Evolutionary conservation across 176 grass and related monocot genomes (phyloP).

Genomic region (Tillandsia leiboldiana): DNA sequence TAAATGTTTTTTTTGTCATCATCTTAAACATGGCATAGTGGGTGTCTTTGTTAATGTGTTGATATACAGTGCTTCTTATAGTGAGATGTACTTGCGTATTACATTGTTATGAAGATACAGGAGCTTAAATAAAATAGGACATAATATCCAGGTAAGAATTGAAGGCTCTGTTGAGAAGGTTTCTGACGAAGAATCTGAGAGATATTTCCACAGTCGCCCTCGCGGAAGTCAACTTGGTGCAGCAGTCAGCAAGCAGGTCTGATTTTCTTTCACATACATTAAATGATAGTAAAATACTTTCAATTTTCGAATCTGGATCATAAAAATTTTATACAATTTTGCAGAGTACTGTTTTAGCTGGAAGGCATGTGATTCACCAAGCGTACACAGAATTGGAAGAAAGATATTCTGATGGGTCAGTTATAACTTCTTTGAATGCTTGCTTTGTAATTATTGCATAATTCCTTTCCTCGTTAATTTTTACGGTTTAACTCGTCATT

Average conservation of each 20-base stretch:
- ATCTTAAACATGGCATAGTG: no score
- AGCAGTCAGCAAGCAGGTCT: slow-evolving; percentile 85
- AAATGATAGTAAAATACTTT: neutral
- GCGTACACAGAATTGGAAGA: slow-evolving; percentile 72
- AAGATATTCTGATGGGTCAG: slow-evolving; percentile 73
- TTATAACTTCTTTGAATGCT: neutral
- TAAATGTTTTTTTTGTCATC: no score
- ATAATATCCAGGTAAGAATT: slow-evolving; percentile 66
- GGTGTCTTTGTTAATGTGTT: no score
- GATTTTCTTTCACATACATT: neutral
- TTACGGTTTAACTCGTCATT: no score
- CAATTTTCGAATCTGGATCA: neutral
- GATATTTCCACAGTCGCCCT: slow-evolving; percentile 93
- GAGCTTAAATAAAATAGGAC: no score
- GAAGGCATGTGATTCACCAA: slow-evolving; percentile 60
- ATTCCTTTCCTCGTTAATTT: no score
- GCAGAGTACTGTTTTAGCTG: slow-evolving; percentile 63
- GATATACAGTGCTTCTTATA: no score
- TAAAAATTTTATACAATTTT: slow-evolving; percentile 6
- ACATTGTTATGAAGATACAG: no score
- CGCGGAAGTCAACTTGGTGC: slow-evolving; percentile 94
- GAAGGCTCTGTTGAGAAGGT: slow-evolving; percentile 82
- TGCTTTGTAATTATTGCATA: no score
- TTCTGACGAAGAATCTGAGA: slow-evolving; percentile 85
- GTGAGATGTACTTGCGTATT: no score